These are phyloP conservation scores for Cicer arietinum DNA, from an alignment of 306 rosid genomes.

Conservation along the genomic window DNA sequence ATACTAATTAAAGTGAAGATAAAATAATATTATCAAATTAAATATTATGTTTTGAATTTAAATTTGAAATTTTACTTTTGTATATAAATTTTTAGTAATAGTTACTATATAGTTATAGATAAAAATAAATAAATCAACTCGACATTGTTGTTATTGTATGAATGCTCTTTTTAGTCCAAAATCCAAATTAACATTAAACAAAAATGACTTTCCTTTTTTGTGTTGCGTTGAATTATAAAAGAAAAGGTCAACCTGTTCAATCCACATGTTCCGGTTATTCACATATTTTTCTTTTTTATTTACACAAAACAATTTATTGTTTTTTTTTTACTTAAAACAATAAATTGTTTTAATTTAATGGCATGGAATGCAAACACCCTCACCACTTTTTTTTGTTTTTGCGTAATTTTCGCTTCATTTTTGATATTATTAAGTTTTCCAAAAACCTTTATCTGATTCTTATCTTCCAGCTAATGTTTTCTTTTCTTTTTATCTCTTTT, in stretches of 20 bases:
- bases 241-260: constrained; percentile 49
- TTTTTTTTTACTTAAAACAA: constrained; percentile 33
- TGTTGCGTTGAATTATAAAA: constrained; percentile 2
- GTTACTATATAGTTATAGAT: too few relatives aligned
- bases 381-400: constrained; percentile 40
- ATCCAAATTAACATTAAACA: neutral
- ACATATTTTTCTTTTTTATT: constrained; percentile 6
- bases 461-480: constrained; percentile 43
- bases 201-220: neutral
- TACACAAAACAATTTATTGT: neutral
- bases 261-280: constrained; percentile 44
- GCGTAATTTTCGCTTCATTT: constrained; percentile 52
- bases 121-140: too few relatives aligned
- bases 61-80: too few relatives aligned
- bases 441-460: constrained; percentile 25
- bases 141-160: too few relatives aligned
- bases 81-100: too few relatives aligned
- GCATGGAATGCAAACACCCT: constrained; percentile 41
- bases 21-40: too few relatives aligned
- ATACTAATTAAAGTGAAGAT: too few relatives aligned
- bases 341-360: constrained; percentile 45
- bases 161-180: too few relatives aligned
- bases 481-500: constrained; percentile 32
- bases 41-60: too few relatives aligned
- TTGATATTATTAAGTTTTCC: constrained; percentile 36